Evolutionary conservation across 257 asterid species (phyloP), one percentile per base, ranked within the genome.

Genomic region (Ajuga chamaepitys): DNA sequence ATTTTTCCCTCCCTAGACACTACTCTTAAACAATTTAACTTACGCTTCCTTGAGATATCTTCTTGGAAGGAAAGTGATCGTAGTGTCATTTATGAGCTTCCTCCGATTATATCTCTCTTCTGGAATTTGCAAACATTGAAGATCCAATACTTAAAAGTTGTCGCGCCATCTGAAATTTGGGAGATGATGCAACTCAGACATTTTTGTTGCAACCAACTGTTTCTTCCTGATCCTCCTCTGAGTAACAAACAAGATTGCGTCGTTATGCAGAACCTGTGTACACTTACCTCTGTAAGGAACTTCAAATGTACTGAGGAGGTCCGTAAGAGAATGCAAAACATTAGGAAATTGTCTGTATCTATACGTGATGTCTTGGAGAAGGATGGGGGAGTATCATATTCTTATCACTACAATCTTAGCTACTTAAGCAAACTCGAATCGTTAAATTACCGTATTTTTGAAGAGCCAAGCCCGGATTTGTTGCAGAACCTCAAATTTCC

Each of bases 101-200:
- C 64, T 55, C 46, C 66, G 1, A 17, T 57, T 13, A 25, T 68
- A 16, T 46, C 51, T 28, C 67, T 17, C 11, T 51, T 70, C 4
- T 50, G 74, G 68, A 59, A 44, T 70, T 12, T 70, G 66, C 74
- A 70, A 13, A 60, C 74, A 7, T 4, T 59, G 3, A 34, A 45
- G 48, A 21, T 47, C 4, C 7, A n/a, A 45, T 9, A 8, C 11
- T 1, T 4, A 3, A 2, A 10, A 10, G 35, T 45, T 45, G 45
- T 34, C 25, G 67, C 24, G 2, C 68, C 67, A 13, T 16, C 44
- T 22, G 62, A 69, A 46, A 58, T 69, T 37, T 69, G 74, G 68
- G 67, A 59, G 67, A 69, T 69, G 61, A 18, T 48, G 1, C 59
- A 64, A 34, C 69, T 64, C 9, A 64, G 58, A 37, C 69, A 64